Evolutionary conservation across 257 asterid genomes (phyloP).

Genomic region (Rauvolfia tetraphylla): DNA sequence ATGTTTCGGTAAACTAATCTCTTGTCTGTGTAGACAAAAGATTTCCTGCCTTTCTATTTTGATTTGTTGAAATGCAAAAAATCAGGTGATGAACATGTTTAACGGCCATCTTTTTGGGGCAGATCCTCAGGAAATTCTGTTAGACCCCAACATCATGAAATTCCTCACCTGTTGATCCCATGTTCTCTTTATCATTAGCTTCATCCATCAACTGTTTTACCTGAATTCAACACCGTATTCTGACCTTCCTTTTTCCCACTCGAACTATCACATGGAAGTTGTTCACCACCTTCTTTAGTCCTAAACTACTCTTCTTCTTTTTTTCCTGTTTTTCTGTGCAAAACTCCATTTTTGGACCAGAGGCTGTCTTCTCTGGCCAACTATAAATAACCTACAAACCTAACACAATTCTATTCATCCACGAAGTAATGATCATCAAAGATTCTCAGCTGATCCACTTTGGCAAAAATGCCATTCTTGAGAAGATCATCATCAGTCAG

Average conservation of each 20-base stretch:
- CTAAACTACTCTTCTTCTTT: not conserved
- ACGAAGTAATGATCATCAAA: no score
- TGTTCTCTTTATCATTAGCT: not conserved
- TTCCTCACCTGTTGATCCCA: not conserved
- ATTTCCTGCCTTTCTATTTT: no score
- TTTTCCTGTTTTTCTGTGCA: conserved; percentile 4
- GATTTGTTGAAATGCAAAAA: no score
- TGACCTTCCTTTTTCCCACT: not conserved
- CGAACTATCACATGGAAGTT: conserved; percentile 1
- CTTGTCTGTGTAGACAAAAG: no score
- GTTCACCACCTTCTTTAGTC: not conserved
- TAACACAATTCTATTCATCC: not conserved
- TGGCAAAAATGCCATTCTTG: not conserved
- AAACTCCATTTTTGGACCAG: conserved; percentile 1
- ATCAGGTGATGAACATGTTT: not conserved
- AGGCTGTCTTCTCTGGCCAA: not conserved
- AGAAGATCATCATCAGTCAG: not conserved
- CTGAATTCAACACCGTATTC: not conserved
- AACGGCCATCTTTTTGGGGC: conserved; percentile 7
- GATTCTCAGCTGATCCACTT: not conserved
- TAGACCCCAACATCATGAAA: not conserved
- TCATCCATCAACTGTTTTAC: conserved; percentile 5
- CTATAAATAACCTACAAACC: not conserved
- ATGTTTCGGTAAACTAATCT: no score
- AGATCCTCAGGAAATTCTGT: conserved; percentile 4